Conservation (phyloP, 1,284 basidiomycete genomes). For the Clitocybe nebularis region DNA sequence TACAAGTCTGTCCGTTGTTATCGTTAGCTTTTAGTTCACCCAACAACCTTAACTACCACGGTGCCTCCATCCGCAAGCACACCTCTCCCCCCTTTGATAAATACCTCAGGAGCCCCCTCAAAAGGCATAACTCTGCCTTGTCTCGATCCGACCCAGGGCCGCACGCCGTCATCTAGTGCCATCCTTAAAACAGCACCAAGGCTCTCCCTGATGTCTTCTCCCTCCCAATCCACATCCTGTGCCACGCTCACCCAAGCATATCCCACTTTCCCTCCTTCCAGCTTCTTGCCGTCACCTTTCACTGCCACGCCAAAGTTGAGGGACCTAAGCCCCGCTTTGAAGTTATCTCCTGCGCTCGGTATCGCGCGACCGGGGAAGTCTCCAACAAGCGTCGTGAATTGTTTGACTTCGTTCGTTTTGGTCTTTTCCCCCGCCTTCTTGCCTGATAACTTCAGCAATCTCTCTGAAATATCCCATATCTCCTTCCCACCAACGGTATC, state of each 20-base stretch:
- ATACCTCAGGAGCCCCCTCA: slow-evolving; percentile 31
- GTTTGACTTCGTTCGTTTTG: slow-evolving; percentile 29
- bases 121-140: slow-evolving; percentile 27
- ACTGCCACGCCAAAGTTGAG: slow-evolving; percentile 39
- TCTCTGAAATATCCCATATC: slow-evolving; percentile 69
- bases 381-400: slow-evolving; percentile 76
- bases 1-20: slow-evolving; percentile 6
- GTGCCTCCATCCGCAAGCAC: slow-evolving; percentile 34
- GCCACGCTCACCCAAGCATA: slow-evolving; percentile 74
- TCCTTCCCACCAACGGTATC: slow-evolving; percentile 78
- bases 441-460: slow-evolving; percentile 45
- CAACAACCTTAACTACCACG: slow-evolving; percentile 34
- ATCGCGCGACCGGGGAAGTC: slow-evolving; percentile 59
- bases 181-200: slow-evolving; percentile 54
- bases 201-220: slow-evolving; percentile 66
- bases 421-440: slow-evolving; percentile 20
- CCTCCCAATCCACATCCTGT: slow-evolving; percentile 77
- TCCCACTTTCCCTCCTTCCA: slow-evolving; percentile 38
- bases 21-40: slow-evolving; percentile 14
- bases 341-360: slow-evolving; percentile 66
- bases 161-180: slow-evolving; percentile 39
- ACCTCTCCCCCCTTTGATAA: slow-evolving; percentile 30
- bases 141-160: slow-evolving; percentile 34
- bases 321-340: slow-evolving; percentile 65
- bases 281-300: slow-evolving; percentile 16